Base-by-base conservation (phyloP, 2,329 filamentous ascomycete genomes). In the Colletotrichum lini region DNA sequence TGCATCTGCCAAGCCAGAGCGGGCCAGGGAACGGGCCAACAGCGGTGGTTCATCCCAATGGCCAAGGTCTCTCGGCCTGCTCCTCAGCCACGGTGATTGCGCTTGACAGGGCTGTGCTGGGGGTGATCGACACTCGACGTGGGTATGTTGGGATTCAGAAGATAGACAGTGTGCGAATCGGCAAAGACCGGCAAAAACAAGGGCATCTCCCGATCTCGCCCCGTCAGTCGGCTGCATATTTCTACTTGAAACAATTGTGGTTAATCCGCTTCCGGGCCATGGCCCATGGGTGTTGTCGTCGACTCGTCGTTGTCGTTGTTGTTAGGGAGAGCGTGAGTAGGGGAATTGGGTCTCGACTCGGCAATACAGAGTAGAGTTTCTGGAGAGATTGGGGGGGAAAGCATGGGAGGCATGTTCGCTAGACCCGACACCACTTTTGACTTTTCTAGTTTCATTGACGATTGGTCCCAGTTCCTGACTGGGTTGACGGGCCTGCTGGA, bases 81-180 rank as follows among this genome's bases (percentile, higher is more conserved):
- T 42, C 49, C 69, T 69, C 58, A 72, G 69, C 69, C 69, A 72
- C 69, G 58, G 65, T 64, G 69, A 72, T 69, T 71, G 68, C 68
- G 68, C 68, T 63, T 26, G 50, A 50, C 65, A 62, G 65, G 69
- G 69, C 69, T 63, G 52, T 72, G 69, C 47, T 68, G 47, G 42
- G 42, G 44, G n/a, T 38, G 69, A 68, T 72, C 65, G 49, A 23
- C 69, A 60, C 21, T 16, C 65, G 35, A 45, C 40, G 18, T 57
- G 67, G 57, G 65, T 30, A 30, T 30, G 8, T 30, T 30, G 1
- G 30, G 30, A 30, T 30, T 30, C 30, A 30, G 30, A 30, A 30
- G 30, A 30, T 7, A 30, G 30, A 30, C 30, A 30, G 30, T 30
- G 30, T 30, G 30, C 30, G 30, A 9, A 30, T 30, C 30, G 30